A percentile compares a stretch with the other conserved stretches of the same genome.
Conservation (phyloP, 352 stramenopile species). For the Globisporangium echinulatum region DNA sequence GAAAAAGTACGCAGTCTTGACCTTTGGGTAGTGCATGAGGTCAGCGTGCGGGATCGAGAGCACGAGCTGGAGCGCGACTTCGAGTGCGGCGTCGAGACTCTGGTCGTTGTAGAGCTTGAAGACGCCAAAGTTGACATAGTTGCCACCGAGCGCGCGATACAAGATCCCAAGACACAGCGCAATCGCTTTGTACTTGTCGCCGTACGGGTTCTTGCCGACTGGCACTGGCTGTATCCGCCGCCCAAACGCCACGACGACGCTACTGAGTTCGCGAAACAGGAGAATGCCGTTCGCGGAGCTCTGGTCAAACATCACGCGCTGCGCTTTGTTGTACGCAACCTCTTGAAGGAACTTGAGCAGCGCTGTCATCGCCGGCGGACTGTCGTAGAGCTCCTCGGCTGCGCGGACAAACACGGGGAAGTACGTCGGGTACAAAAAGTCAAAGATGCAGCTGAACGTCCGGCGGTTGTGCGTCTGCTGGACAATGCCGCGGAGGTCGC, state of each 20-base stretch:
- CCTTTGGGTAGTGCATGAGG: slow-evolving; percentile 95
- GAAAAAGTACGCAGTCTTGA: slow-evolving; percentile 97
- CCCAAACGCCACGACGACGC: slow-evolving; percentile 95
- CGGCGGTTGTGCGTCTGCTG: slow-evolving; percentile 94
- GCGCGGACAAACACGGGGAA: slow-evolving; percentile 94
- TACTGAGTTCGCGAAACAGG: slow-evolving; percentile 95
- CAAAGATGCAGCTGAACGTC: slow-evolving; percentile 97
- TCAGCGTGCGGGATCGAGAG: slow-evolving; percentile 95
- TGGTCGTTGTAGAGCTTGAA: slow-evolving; percentile 99
- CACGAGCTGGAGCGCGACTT: slow-evolving; percentile 92
- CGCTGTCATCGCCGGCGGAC: slow-evolving; percentile 92
- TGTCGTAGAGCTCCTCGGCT: slow-evolving; percentile 91
- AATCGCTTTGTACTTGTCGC: slow-evolving; percentile 97
- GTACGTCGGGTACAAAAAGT: slow-evolving; percentile 96
- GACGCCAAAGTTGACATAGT: slow-evolving; percentile 99
- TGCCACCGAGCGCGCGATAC: slow-evolving; percentile 84
- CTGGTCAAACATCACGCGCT: slow-evolving; percentile 98
- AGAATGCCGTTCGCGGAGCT: slow-evolving; percentile 97
- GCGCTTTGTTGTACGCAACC: slow-evolving; percentile 92
- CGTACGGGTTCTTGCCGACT: slow-evolving; percentile 89
- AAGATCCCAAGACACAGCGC: slow-evolving; percentile 91
- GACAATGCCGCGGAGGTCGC: slow-evolving; percentile 95
- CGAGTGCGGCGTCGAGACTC: slow-evolving; percentile 90
- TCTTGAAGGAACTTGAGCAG: slow-evolving; percentile 98
- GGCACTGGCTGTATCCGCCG: slow-evolving; percentile 78